phyloP scores from a whole-genome alignment of 441 rosid species.

The Metrosideros polymorpha region DNA sequence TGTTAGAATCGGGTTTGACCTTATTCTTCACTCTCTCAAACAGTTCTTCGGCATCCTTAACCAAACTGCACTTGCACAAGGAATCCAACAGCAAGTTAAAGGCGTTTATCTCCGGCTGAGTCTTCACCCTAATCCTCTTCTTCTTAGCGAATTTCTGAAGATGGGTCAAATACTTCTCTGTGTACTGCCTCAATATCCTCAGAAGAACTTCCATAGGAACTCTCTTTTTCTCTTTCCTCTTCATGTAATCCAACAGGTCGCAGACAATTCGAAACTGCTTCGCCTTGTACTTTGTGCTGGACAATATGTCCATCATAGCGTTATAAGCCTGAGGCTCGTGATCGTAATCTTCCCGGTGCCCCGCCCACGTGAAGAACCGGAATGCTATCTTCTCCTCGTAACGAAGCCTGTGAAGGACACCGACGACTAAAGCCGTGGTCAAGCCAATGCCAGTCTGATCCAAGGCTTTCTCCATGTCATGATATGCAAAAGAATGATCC shows the following conservation, averaged over 20 bases:
- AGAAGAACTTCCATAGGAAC: slow-evolving; percentile 61
- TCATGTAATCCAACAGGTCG: slow-evolving; percentile 79
- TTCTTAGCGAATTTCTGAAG: slow-evolving; percentile 79
- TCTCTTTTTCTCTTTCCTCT: slow-evolving; percentile 38
- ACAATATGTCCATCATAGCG: slow-evolving; percentile 69
- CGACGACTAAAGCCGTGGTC: slow-evolving; percentile 47
- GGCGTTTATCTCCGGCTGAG: slow-evolving; percentile 82
- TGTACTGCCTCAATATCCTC: slow-evolving; percentile 48
- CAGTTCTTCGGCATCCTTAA: slow-evolving; percentile 57
- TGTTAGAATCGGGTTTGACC: slow-evolving; percentile 59
- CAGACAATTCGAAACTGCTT: slow-evolving; percentile 72
- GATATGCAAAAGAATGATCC: slow-evolving; percentile 26
- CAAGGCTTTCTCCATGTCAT: slow-evolving; percentile 55
- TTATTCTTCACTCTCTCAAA: slow-evolving; percentile 41
- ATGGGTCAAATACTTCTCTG: slow-evolving; percentile 69
- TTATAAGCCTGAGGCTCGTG: slow-evolving; percentile 61
- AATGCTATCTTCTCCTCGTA: slow-evolving; percentile 71
- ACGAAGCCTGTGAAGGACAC: slow-evolving; percentile 54
- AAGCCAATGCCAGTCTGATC: slow-evolving; percentile 36
- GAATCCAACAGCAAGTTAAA: slow-evolving; percentile 82
- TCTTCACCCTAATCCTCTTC: slow-evolving; percentile 81
- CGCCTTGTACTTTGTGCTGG: slow-evolving; percentile 70
- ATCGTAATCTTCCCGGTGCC: slow-evolving; percentile 38
- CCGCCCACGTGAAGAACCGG: slow-evolving; percentile 81
- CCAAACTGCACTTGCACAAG: slow-evolving; percentile 75